Percentiles rank a stretch among this genome's conserved stretches.
These are phyloP conservation scores for Ascochyta koolunga DNA, from an alignment of 2,329 filamentous ascomycete genomes.

Conservation along the genomic window DNA sequence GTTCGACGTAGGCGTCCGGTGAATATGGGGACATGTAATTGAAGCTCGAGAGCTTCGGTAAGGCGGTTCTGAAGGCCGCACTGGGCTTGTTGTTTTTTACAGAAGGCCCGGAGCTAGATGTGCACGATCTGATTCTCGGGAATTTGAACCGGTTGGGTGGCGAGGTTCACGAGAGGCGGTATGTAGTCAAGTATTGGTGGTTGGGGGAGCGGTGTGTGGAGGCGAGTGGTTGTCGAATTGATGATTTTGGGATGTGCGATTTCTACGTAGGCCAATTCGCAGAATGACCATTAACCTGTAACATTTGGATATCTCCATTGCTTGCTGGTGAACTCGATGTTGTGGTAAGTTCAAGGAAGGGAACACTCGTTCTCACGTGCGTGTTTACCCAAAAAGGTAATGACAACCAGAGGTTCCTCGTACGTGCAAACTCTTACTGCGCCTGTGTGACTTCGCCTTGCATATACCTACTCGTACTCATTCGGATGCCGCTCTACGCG, in stretches of 20 bases:
- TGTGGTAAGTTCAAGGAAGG: not conserved
- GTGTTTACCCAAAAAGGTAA: not conserved
- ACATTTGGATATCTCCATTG: not conserved
- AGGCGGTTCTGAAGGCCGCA: not conserved
- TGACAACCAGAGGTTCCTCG: not conserved
- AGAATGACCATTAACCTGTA: not conserved
- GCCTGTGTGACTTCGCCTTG: constrained; percentile 10
- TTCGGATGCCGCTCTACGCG: not conserved
- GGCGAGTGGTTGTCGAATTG: constrained; percentile 9
- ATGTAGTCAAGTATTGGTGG: not conserved
- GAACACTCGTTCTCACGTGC: constrained; percentile 18
- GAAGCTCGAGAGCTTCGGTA: constrained; percentile 5
- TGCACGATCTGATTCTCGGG: constrained; percentile 1
- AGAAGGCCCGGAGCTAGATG: not conserved
- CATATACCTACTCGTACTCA: too few relatives aligned
- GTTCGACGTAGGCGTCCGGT: constrained; percentile 12
- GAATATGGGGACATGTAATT: constrained; percentile 1
- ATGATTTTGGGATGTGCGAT: not conserved
- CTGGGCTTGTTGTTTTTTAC: not conserved
- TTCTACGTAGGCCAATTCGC: not conserved
- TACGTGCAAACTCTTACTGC: not conserved
- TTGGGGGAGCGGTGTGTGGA: constrained; percentile 11
- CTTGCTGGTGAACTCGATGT: not conserved
- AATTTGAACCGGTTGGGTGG: constrained; percentile 8
- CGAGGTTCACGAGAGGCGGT: constrained; percentile 17